Evolutionary conservation across 2,329 filamentous ascomycete species (phyloP).

Genomic region (Sarocladiaceae sp.): DNA sequence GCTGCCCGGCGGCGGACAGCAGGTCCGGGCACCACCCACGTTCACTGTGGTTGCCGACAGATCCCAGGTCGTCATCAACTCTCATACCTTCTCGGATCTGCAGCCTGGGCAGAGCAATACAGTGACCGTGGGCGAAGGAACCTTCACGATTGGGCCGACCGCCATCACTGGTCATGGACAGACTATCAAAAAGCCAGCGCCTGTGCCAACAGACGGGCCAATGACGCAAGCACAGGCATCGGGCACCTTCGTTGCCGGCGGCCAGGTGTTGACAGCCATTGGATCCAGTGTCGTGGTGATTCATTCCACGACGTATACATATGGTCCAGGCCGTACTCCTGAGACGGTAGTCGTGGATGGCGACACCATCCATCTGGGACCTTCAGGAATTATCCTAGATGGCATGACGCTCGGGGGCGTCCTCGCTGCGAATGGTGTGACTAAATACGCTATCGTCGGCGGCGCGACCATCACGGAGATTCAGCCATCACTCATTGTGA

Average conservation of each 20-base stretch:
- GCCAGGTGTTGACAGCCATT: constrained; percentile 38
- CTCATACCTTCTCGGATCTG: constrained; percentile 35
- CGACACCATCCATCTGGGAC: constrained; percentile 44
- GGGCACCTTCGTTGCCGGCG: constrained; percentile 35
- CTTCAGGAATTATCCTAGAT: constrained; percentile 34
- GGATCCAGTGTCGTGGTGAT: constrained; percentile 35
- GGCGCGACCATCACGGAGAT: constrained; percentile 47
- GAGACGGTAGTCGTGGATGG: constrained; percentile 38
- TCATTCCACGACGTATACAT: constrained; percentile 38
- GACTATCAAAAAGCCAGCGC: constrained; percentile 35
- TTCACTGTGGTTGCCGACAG: constrained; percentile 39
- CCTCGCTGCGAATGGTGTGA: constrained; percentile 26
- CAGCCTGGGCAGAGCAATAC: constrained; percentile 31
- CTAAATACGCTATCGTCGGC: constrained; percentile 41
- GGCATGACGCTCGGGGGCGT: constrained; percentile 37
- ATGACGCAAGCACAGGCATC: not conserved
- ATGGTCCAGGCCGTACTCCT: constrained; percentile 28
- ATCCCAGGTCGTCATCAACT: constrained; percentile 40
- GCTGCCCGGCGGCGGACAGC: not conserved
- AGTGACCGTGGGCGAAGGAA: constrained; percentile 33
- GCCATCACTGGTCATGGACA: constrained; percentile 37
- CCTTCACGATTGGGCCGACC: constrained; percentile 43
- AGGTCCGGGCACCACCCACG: constrained; percentile 8
- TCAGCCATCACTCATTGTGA: constrained; percentile 40
- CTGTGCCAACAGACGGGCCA: constrained; percentile 12